Evolutionary conservation across 2,329 filamentous ascomycete genomes (phyloP).

Genomic region (Chalara sp.): DNA sequence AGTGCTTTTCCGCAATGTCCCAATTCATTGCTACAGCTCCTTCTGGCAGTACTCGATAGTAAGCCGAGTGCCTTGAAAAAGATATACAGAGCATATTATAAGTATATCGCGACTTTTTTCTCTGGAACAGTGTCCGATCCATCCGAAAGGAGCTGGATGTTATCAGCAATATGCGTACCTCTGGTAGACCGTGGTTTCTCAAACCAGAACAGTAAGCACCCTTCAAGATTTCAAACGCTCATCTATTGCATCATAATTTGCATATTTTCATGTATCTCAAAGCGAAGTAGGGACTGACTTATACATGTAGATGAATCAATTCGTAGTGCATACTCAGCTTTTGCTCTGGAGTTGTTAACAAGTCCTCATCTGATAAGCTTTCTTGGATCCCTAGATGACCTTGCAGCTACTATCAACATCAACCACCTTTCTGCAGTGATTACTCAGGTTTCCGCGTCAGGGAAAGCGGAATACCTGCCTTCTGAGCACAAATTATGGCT

Average conservation of each 20-base stretch:
- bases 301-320: constrained; percentile 10
- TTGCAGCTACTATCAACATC: constrained; percentile 20
- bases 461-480: constrained; percentile 14
- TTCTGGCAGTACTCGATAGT: constrained; percentile 17
- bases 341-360: constrained; percentile 24
- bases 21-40: constrained; percentile 16
- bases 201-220: constrained; percentile 10
- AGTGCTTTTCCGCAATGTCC: constrained; percentile 14
- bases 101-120: constrained; percentile 20
- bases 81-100: constrained; percentile 24
- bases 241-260: background rate
- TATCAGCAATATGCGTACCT: constrained; percentile 20
- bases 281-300: constrained; percentile 3
- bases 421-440: constrained; percentile 21
- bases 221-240: background rate
- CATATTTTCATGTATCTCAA: no score
- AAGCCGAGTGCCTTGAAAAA: constrained; percentile 14
- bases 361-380: constrained; percentile 20
- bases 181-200: constrained; percentile 9
- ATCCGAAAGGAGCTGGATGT: constrained; percentile 9
- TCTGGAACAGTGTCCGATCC: constrained; percentile 2
- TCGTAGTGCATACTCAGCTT: constrained; percentile 20
- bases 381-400: constrained; percentile 16
- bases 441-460: constrained; percentile 16
- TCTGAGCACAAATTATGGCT: constrained; percentile 49